Evolutionary conservation across 495 filamentous ascomycete species (phyloP).

Genomic region (Monascus purpureus): DNA sequence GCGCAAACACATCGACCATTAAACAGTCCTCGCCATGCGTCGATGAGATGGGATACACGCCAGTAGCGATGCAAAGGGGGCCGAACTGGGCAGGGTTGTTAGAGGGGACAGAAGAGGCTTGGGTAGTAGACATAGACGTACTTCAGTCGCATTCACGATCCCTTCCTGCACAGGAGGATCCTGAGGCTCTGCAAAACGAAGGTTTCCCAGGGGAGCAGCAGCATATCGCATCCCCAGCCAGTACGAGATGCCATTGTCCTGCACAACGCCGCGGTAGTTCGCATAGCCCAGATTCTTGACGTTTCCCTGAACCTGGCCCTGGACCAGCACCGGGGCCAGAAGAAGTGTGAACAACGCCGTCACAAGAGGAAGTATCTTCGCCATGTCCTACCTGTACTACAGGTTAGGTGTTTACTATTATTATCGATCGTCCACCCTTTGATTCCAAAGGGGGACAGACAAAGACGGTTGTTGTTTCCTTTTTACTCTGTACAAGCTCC

Average conservation of each 20-base stretch:
- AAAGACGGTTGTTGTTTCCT: too few relatives aligned
- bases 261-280: conserved; percentile 20
- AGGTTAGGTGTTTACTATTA: too few relatives aligned
- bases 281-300: conserved; percentile 31
- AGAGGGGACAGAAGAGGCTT: too few relatives aligned
- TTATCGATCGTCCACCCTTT: too few relatives aligned
- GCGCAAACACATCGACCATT: conserved; percentile 60
- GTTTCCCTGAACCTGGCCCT: conserved; percentile 8
- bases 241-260: conserved; percentile 41
- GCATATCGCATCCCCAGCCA: conserved; percentile 58
- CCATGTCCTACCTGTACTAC: too few relatives aligned
- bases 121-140: conserved; percentile 9
- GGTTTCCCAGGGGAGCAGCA: conserved; percentile 39
- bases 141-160: conserved; percentile 30
- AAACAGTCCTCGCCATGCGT: conserved; percentile 57
- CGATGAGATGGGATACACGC: conserved; percentile 15
- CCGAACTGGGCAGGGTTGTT: too few relatives aligned
- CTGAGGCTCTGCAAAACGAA: conserved; percentile 46
- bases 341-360: too few relatives aligned
- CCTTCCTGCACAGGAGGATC: conserved; percentile 28
- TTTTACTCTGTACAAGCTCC: too few relatives aligned
- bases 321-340: not conserved
- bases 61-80: conserved; percentile 38
- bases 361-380: too few relatives aligned
- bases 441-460: too few relatives aligned